Conservation (phyloP, 768 basidiomycete genomes). For the Russula dissimulans region DNA sequence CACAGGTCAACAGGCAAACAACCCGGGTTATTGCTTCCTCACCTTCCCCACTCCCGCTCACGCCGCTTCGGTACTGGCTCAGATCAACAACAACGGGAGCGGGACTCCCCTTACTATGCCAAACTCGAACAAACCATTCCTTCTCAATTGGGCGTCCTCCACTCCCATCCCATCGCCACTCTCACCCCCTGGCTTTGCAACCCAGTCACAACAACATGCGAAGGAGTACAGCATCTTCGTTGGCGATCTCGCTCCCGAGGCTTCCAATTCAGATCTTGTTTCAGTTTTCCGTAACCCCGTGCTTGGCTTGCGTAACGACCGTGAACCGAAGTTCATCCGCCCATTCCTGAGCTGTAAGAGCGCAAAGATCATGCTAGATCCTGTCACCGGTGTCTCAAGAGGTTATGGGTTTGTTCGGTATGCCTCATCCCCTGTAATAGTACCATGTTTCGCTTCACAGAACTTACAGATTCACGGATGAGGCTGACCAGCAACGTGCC, state of each 20-base stretch:
- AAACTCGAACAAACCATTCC: constrained; percentile 74
- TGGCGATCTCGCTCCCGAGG: constrained; percentile 87
- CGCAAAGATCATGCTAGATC: constrained; percentile 92
- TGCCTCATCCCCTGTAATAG: constrained; percentile 20
- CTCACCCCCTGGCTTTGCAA: constrained; percentile 27
- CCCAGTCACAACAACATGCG: constrained; percentile 48
- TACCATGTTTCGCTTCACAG: constrained; percentile 16
- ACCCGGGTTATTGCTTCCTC: constrained; percentile 82
- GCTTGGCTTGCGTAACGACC: constrained; percentile 72
- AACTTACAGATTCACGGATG: constrained; percentile 65
- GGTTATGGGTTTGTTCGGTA: constrained; percentile 92
- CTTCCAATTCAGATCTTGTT: constrained; percentile 92
- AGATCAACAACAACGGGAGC: constrained; percentile 43
- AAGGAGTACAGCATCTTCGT: constrained; percentile 94
- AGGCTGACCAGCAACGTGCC: constrained; percentile 81
- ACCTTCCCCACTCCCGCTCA: constrained; percentile 68
- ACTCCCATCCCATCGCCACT: constrained; percentile 28
- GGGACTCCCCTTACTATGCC: constrained; percentile 61
- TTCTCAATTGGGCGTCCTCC: constrained; percentile 65
- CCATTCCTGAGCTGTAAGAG: constrained; percentile 91
- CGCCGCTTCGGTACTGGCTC: constrained; percentile 61
- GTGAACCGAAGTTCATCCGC: constrained; percentile 80
- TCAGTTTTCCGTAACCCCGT: constrained; percentile 88
- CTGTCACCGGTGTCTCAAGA: constrained; percentile 77
- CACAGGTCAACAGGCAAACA: constrained; percentile 62